Evolutionary conservation across 2,329 filamentous ascomycete genomes (phyloP).

Genomic region (Calcarisporium arbuscula): DNA sequence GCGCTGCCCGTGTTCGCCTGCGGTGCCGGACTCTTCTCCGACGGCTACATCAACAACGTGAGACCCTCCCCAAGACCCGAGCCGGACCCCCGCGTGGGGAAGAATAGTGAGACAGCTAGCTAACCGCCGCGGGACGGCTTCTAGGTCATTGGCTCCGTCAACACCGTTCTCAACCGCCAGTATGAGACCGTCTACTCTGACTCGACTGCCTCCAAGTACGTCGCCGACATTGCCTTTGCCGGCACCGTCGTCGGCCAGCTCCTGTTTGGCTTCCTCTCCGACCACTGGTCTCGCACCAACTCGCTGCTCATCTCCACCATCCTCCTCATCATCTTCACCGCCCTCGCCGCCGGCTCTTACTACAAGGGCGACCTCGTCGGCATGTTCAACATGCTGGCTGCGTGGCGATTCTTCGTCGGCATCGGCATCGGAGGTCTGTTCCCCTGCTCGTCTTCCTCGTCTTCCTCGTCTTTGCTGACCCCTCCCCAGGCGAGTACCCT

Average conservation of each 20-base stretch:
- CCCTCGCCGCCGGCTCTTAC: conserved; percentile 71
- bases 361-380: conserved; percentile 61
- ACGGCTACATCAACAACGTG: conserved; percentile 88
- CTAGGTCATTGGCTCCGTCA: conserved; percentile 81
- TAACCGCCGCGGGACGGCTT: no score
- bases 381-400: conserved; percentile 69
- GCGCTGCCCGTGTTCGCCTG: conserved; percentile 72
- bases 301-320: conserved; percentile 74
- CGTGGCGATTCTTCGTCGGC: conserved; percentile 77
- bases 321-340: conserved; percentile 80
- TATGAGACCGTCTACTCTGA: conserved; percentile 65
- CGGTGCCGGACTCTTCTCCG: conserved; percentile 83
- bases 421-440: conserved; percentile 67
- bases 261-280: conserved; percentile 72
- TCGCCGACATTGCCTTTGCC: conserved; percentile 77
- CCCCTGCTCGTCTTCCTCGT: neutral
- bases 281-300: conserved; percentile 80
- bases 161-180: conserved; percentile 63
- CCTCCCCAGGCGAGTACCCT: conserved; percentile 58
- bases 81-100: neutral
- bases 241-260: conserved; percentile 81
- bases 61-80: conserved; percentile 3
- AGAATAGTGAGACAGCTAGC: no score
- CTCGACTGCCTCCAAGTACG: conserved; percentile 65
- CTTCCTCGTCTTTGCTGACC: neutral